Evolutionary conservation across 1,284 basidiomycete species (phyloP), one percentile per base, ranked within the genome.

Genomic region (Vanrija pseudolonga): DNA sequence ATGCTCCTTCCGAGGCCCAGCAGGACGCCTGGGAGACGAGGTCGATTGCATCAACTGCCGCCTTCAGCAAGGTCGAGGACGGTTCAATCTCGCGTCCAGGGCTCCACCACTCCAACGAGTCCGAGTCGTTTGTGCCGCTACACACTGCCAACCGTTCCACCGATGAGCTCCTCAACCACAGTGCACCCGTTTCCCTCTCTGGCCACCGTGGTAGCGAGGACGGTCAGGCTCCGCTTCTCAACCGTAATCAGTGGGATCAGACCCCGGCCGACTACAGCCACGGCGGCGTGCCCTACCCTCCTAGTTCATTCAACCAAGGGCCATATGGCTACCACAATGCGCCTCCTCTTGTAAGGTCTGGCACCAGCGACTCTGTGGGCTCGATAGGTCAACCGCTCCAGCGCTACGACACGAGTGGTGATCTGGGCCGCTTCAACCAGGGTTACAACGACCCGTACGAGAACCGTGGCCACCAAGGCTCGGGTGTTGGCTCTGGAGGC

Each of bases 1-100:
- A 76, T 43, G 67, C 65, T 42, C 60, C 67, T 2, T 56, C 55
- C 19, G 69, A 66, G 38, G 22, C 28, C 17, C 42, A 45, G 14
- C 40, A 46, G 26, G 49, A 43, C 20, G 71, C 70, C 45, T 76
- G 70, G 70, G 74, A 76, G 40, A 64, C 67, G 2, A 58, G 65
- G 22, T 72, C 71, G 8, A 55, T 73, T 44, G 66, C 66, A 7
- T 74, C 74, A 1, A 72, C 71, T 8, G 22, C 45, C 3, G 47
- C 47, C 3, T 22, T 50, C 51, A 50, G 23, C 32, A 49, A 52
- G 41, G 24, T 50, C 11, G 50, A 49, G 32, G 19, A 45, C 17
- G 22, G 28, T 17, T 17, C 46, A 7, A 26, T 41, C 17, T 17
- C 17, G 23, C 15, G 26, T 4, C 8, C 15, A n/a, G n/a, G 3